These are phyloP conservation scores for Cyberlindnera saturnus DNA, from an alignment of 805 yeast genomes.

Conservation along the genomic window DNA sequence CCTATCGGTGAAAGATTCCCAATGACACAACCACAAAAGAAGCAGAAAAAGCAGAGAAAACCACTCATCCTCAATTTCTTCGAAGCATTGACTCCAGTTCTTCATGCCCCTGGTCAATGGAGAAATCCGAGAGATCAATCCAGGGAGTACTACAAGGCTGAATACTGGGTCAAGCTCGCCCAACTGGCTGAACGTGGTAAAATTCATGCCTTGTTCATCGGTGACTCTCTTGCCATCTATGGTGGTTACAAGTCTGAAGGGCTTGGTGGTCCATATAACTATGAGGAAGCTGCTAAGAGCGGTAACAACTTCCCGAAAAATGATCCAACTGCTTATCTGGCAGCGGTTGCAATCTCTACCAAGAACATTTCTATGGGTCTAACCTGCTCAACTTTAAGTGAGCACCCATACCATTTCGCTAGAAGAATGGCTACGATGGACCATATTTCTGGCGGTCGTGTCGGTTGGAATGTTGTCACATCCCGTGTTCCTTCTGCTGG, in stretches of 20 bases:
- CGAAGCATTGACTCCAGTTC: slow-evolving; percentile 20
- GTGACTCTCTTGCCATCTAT: slow-evolving; percentile 35
- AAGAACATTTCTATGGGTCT: slow-evolving; percentile 35
- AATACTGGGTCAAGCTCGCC: slow-evolving; percentile 36
- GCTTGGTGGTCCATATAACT: slow-evolving; percentile 30
- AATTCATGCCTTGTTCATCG: slow-evolving; percentile 33
- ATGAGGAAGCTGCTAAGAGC: slow-evolving; percentile 29
- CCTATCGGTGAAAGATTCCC: no score
- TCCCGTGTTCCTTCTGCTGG: slow-evolving; percentile 40
- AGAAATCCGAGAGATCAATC: slow-evolving; percentile 23
- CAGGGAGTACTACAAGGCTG: slow-evolving; percentile 21
- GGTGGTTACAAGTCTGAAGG: slow-evolving; percentile 30
- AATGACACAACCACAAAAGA: slow-evolving; percentile 10
- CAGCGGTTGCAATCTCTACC: slow-evolving; percentile 39
- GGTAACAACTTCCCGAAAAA: slow-evolving; percentile 31
- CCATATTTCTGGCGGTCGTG: slow-evolving; percentile 39
- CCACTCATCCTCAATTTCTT: slow-evolving; percentile 22
- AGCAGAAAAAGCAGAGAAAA: slow-evolving; percentile 10
- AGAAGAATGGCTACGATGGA: slow-evolving; percentile 41
- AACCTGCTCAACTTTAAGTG: slow-evolving; percentile 40
- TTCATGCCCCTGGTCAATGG: slow-evolving; percentile 25
- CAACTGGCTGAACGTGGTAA: slow-evolving; percentile 35
- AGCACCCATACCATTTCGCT: slow-evolving; percentile 40
- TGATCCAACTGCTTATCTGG: slow-evolving; percentile 34
- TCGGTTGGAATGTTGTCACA: slow-evolving; percentile 46